Evolutionary conservation across 176 grass and related monocot species (phyloP), one percentile per base, ranked within the genome.

Genomic region (Miscanthus lutarioriparius): DNA sequence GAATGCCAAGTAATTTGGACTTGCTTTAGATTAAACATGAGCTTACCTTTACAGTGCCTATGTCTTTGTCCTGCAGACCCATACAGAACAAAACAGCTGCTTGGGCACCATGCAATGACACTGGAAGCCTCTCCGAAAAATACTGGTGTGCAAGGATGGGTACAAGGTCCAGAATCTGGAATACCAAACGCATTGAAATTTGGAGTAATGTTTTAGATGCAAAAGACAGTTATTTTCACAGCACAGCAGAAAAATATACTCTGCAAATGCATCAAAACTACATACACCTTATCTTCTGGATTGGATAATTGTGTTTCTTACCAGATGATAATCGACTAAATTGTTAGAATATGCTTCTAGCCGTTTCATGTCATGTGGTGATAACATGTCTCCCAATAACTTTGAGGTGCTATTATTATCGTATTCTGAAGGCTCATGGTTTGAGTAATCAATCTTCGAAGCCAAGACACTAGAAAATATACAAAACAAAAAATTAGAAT

Each of bases 151-250:
- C 93, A 65, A 98, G 74, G 33, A 88, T 90, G 56, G 91, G 96
- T 38, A 98, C 72, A 90, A 98, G 93, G 61, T 98, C 96, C 61
- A 98, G 81, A 91, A 98, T 98, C 96, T 98, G 86, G 73, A 90
- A 74, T 54, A 77, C 25, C 14, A 36, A 85, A 17, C 25, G 53
- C 1, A 62, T 35, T 45, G 5, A 20, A 75, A 72, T 40, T 66
- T 45, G 10, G 13, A 74, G 23, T 17, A 15, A 33, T 82, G 28
- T 13, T 15, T 58, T 27, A 78, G 77, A 67, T 67, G 27, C 40
- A 86, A 32, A 22, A 20, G 67, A 6, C 66, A 36, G 27, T 37
- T 44, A 47, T 87, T 76, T 67, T 37, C 51, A 65, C 41, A 79
- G 19, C 32, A 43, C 6, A 27, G 19, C 32, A 74, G 6, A 26